Conservation (phyloP, 352 stramenopile genomes). For the Globisporangium lucens region DNA sequence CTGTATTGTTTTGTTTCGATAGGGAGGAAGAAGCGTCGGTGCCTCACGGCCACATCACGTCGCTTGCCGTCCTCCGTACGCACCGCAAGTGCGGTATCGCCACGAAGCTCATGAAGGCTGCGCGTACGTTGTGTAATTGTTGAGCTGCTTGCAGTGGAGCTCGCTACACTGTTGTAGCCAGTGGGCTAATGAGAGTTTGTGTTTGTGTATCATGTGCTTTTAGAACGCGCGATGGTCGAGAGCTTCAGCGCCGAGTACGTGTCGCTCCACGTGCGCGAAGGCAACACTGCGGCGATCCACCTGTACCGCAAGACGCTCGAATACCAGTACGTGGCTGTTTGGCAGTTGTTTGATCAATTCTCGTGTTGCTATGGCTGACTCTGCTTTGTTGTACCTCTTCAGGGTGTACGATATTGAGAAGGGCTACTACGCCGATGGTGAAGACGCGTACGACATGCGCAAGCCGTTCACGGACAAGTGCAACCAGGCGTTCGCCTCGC, state of each 20-base stretch:
- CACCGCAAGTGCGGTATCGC: constrained; percentile 97
- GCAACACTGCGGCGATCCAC: constrained; percentile 97
- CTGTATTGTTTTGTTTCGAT: constrained; percentile 6
- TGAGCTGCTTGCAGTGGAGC: neutral
- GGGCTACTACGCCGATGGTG: constrained; percentile 99
- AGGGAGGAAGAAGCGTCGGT: constrained; percentile 84
- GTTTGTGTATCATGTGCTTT: constrained; percentile 2
- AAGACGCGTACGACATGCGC: constrained; percentile 99
- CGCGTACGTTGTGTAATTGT: constrained; percentile 45
- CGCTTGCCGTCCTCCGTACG: constrained; percentile 95
- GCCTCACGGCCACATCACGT: constrained; percentile 99
- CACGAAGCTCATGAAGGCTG: constrained; percentile 97
- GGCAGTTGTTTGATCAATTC: no score
- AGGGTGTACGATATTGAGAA: constrained; percentile 98
- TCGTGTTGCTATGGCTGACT: no score
- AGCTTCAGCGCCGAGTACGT: constrained; percentile 98
- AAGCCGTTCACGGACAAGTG: constrained; percentile 93
- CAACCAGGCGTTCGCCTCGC: constrained; percentile 79
- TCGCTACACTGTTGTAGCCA: neutral
- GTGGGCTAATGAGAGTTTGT: neutral
- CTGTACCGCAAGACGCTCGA: constrained; percentile 97
- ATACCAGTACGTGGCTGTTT: constrained; percentile 86
- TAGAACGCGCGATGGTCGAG: constrained; percentile 94
- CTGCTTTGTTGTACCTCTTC: constrained; percentile 1
- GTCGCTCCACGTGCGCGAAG: constrained; percentile 98